phyloP scores from a whole-genome alignment of 2,329 filamentous ascomycete genomes.

The Tympanopsis confertula region DNA sequence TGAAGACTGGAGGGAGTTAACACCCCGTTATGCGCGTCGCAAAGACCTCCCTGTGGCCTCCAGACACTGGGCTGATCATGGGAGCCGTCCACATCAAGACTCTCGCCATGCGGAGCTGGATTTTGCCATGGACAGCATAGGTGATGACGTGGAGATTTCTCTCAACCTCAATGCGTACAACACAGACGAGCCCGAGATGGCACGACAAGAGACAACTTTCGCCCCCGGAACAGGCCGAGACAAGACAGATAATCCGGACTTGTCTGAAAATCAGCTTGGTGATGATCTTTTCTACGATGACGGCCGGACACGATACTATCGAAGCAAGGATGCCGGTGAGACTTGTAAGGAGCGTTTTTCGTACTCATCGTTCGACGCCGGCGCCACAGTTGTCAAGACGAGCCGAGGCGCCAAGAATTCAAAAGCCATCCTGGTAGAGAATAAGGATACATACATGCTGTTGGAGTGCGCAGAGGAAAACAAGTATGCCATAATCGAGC shows the following conservation, averaged over 20 bases:
- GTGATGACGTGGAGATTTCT: slow-evolving; percentile 77
- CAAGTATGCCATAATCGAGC: slow-evolving; percentile 88
- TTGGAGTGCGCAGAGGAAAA: slow-evolving; percentile 77
- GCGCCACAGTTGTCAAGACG: slow-evolving; percentile 83
- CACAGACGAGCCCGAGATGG: slow-evolving; percentile 8
- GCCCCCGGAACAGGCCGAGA: slow-evolving; percentile 3
- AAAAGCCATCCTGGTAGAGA: slow-evolving; percentile 82
- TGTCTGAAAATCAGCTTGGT: slow-evolving; percentile 16
- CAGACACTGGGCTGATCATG: slow-evolving; percentile 41
- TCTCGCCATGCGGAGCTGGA: slow-evolving; percentile 41
- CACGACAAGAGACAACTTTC: slow-evolving; percentile 5
- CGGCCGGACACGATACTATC: slow-evolving; percentile 39
- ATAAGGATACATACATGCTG: slow-evolving; percentile 97
- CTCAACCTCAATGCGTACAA: slow-evolving; percentile 36
- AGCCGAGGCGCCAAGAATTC: slow-evolving; percentile 78
- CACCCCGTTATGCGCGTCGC: slow-evolving; percentile 75
- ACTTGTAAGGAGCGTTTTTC: slow-evolving; percentile 98
- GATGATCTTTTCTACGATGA: slow-evolving; percentile 34
- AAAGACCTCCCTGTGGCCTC: slow-evolving; percentile 52
- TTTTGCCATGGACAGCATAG: slow-evolving; percentile 65
- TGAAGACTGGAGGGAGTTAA: slow-evolving; percentile 95
- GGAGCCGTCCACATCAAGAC: slow-evolving; percentile 34
- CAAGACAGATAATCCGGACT: slow-evolving; percentile 7
- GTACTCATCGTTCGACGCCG: slow-evolving; percentile 93
- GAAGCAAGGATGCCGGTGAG: slow-evolving; percentile 87